Base-by-base conservation (phyloP, 2,329 filamentous ascomycete genomes). In the Sphaerulina musiva region DNA sequence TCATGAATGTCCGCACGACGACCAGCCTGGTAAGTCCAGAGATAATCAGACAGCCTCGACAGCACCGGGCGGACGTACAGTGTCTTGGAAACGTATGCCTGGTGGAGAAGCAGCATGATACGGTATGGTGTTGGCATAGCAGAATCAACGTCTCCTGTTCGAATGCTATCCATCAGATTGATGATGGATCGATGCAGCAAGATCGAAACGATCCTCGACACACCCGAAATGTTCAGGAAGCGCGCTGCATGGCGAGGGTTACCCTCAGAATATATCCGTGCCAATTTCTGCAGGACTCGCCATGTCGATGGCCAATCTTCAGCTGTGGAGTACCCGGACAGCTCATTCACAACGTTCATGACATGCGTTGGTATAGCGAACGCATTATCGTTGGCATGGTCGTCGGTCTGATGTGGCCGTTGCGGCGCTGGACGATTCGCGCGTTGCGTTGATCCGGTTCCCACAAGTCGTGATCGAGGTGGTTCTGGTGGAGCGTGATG, bases 211-310 rank as follows among this genome's bases (percentile, higher is more conserved):
- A 17, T n/a, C 10, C 32, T 42, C 6, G 40, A 44, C 14, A 45
- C 41, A 26, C 43, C 20, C 26, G 39, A 29, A 12, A 51, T 17
- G 14, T 51, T 51, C 11, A 51, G 6, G 29, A 44, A 51, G 14
- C 2, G 10, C n/a, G 14, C 31, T 45, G 39, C 23, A 31, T 36
- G 41, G 41, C 41, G 31, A 14, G 48, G 48, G 6, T 29, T 12
- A 17, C 32, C 20, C 23, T 36, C 11, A 20, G 2, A 29, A 34
- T 51, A 51, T n/a, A 43, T 17, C 9, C 40, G 32, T 31, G 20
- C 58, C 31, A 59, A 14, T 26, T 43, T 44, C 48, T 53, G 58
- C 31, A 60, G 40, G 11, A 49, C 51, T 6, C 20, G 38, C 58
- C 56, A 58, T 39, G 53, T 53, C 11, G 38, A 46, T 10, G 17